Evolutionary conservation across 345 rosid genomes (phyloP).

Genomic region (Adansonia digitata): DNA sequence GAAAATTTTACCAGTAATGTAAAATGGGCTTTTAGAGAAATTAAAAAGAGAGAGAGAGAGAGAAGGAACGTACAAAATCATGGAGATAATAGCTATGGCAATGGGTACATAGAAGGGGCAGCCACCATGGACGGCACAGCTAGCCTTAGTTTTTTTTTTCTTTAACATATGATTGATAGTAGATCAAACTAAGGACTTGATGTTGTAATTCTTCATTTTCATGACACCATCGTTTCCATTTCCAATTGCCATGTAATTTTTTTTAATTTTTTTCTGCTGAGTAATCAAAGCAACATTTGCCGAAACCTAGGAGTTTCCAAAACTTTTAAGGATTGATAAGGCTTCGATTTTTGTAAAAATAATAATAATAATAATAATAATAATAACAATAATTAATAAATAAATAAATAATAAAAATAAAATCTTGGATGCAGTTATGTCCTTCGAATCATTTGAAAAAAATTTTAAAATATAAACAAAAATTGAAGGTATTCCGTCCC

Average conservation of each 20-base stretch:
- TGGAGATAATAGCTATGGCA: constrained; percentile 45
- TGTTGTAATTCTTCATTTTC: not conserved
- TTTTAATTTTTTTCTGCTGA: no score
- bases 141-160: constrained; percentile 29
- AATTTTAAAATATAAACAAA: no score
- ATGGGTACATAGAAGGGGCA: constrained; percentile 78
- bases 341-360: no score
- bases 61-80: constrained; percentile 45
- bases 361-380: no score
- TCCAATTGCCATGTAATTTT: no score
- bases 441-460: no score
- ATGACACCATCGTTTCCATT: constrained; percentile 2
- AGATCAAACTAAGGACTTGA: not conserved
- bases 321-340: not conserved
- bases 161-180: not conserved
- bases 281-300: not conserved
- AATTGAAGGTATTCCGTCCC: no score
- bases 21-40: not conserved
- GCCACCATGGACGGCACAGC: constrained; percentile 64
- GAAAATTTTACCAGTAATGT: not conserved
- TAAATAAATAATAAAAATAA: no score
- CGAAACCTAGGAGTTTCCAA: not conserved
- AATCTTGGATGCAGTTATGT: no score
- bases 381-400: no score
- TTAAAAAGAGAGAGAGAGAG: not conserved